These are phyloP conservation scores for Bathelium albidoporum DNA, from an alignment of 495 filamentous ascomycete genomes.

Conservation along the genomic window DNA sequence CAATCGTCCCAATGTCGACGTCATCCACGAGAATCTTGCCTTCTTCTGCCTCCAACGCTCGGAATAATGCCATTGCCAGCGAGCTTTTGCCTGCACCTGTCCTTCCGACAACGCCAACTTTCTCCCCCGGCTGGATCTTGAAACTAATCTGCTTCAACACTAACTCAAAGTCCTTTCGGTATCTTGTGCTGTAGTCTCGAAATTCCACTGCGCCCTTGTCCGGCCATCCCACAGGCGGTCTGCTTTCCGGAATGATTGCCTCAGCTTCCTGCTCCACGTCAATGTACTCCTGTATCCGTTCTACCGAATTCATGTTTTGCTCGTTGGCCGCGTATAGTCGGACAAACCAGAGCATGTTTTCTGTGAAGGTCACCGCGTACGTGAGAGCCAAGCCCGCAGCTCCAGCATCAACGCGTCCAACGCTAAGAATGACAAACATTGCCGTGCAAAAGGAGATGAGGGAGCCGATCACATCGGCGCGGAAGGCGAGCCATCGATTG, in stretches of 20 bases:
- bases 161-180: slow-evolving; percentile 74
- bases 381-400: slow-evolving; percentile 91
- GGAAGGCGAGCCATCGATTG: slow-evolving; percentile 91
- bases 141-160: slow-evolving; percentile 80
- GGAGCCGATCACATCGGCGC: slow-evolving; percentile 84
- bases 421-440: slow-evolving; percentile 74
- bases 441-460: slow-evolving; percentile 91
- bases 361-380: slow-evolving; percentile 96
- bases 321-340: slow-evolving; percentile 92
- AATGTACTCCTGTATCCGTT: slow-evolving; percentile 93
- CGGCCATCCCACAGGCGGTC: slow-evolving; percentile 75
- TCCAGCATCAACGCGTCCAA: slow-evolving; percentile 82
- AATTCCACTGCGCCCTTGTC: slow-evolving; percentile 79
- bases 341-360: slow-evolving; percentile 95
- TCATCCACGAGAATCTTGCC: slow-evolving; percentile 87
- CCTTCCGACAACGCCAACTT: slow-evolving; percentile 92
- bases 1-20: slow-evolving; percentile 79
- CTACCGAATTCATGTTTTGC: slow-evolving; percentile 99
- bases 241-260: slow-evolving; percentile 64
- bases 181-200: slow-evolving; percentile 75
- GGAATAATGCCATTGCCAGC: slow-evolving; percentile 88
- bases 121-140: slow-evolving; percentile 75
- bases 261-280: slow-evolving; percentile 91
- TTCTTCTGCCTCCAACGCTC: slow-evolving; percentile 84
- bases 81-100: slow-evolving; percentile 98